A percentile compares a stretch with the other conserved stretches of the same genome.
Conservation (phyloP, 768 basidiomycete genomes). For the Sporobolomyces roseus region DNA sequence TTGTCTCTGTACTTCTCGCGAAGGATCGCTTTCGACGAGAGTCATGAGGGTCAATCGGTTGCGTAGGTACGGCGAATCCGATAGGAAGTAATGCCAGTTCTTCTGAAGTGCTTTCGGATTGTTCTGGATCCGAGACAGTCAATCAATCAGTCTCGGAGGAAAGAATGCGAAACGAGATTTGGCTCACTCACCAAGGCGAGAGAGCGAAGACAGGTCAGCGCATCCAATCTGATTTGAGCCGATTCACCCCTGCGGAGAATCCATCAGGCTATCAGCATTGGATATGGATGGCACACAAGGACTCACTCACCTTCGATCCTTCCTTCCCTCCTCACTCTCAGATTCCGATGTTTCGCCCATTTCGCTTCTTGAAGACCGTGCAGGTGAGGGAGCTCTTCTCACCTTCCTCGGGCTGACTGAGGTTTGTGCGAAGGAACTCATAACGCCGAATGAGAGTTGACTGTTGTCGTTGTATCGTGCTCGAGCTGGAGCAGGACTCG, state of each 20-base stretch:
- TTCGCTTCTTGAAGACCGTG: slow-evolving; percentile 1
- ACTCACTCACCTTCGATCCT: slow-evolving; percentile 14
- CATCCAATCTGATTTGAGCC: slow-evolving; percentile 26
- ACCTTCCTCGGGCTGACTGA: not conserved
- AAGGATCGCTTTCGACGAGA: slow-evolving; percentile 27
- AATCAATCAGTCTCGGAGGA: not conserved
- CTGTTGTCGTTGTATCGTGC: not conserved
- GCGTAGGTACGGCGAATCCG: slow-evolving; percentile 33
- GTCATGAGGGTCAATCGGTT: slow-evolving; percentile 14
- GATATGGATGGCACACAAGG: too few relatives aligned
- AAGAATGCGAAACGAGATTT: not conserved
- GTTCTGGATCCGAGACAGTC: not conserved
- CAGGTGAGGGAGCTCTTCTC: not conserved
- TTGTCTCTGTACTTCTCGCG: slow-evolving; percentile 4
- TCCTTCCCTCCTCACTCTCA: slow-evolving; percentile 11
- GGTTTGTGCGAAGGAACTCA: slow-evolving; percentile 17
- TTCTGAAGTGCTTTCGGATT: slow-evolving; percentile 6
- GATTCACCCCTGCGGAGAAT: slow-evolving; percentile 3
- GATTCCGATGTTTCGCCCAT: slow-evolving; percentile 1
- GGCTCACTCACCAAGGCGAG: slow-evolving; percentile 10
- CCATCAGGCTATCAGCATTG: too few relatives aligned
- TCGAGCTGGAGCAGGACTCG: slow-evolving; percentile 1
- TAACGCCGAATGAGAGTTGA: slow-evolving; percentile 28
- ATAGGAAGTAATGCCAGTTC: slow-evolving; percentile 33
- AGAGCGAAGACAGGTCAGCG: slow-evolving; percentile 12